A percentile compares a stretch with the other conserved stretches of the same genome.
Conservation (phyloP, 2,329 filamentous ascomycete genomes). For the Penicillium sp. region DNA sequence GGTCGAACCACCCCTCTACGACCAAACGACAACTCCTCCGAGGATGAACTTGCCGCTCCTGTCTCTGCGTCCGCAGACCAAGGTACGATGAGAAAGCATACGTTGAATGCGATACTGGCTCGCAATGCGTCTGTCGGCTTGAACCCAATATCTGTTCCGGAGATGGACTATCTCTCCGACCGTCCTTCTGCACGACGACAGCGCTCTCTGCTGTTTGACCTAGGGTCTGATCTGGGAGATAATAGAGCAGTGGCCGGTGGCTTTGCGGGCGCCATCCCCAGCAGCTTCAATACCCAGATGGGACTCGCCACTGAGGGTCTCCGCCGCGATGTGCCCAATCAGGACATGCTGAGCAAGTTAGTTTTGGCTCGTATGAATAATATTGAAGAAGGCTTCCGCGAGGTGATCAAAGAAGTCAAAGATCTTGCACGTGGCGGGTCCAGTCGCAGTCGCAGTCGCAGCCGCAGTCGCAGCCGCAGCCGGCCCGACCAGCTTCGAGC, state of each 20-base stretch:
- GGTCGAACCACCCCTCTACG: constrained; percentile 21
- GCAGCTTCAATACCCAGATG: constrained; percentile 78
- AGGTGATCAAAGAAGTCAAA: constrained; percentile 77
- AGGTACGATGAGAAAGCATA: constrained; percentile 44
- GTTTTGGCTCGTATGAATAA: constrained; percentile 89
- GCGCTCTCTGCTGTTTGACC: constrained; percentile 67
- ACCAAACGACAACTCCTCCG: constrained; percentile 29
- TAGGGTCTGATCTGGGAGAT: constrained; percentile 68
- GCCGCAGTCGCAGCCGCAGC: constrained; percentile 30
- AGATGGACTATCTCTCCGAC: constrained; percentile 50
- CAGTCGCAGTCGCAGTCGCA: constrained; percentile 31
- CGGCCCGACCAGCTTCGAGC: constrained; percentile 25
- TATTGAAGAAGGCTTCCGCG: constrained; percentile 82
- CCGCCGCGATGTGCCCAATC: constrained; percentile 44
- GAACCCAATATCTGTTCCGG: constrained; percentile 54
- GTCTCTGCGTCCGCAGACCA: constrained; percentile 32
- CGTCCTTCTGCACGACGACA: constrained; percentile 34
- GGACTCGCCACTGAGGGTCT: constrained; percentile 64
- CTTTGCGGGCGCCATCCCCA: constrained; percentile 61
- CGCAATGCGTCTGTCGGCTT: constrained; percentile 54
- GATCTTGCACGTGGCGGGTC: constrained; percentile 49
- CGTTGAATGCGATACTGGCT: constrained; percentile 42
- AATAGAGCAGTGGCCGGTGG: constrained; percentile 58
- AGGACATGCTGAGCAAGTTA: constrained; percentile 71
- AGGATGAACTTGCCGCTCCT: constrained; percentile 34